Conservation (phyloP, 1,139 yeast species). For the Suhomyces kunorum region DNA sequence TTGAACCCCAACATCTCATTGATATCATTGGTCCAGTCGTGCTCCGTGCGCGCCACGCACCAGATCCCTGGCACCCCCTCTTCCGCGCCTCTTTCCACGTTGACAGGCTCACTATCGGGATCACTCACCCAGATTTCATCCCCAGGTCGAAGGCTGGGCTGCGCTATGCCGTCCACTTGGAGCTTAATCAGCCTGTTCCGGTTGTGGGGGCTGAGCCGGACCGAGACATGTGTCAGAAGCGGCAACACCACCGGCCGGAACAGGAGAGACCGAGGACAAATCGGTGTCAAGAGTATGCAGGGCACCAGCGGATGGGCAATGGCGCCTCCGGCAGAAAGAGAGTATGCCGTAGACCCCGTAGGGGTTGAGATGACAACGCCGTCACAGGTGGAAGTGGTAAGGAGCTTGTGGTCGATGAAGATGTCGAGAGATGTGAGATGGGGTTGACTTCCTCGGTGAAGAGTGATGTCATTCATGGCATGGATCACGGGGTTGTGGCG, state of each 20-base stretch:
- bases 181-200: conserved; percentile 51
- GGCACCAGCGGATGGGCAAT: conserved; percentile 89
- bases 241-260: conserved; percentile 87
- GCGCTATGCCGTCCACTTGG: conserved; percentile 80
- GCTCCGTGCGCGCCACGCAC: conserved; percentile 80
- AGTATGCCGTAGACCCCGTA: conserved; percentile 94
- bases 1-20: conserved; percentile 88
- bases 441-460: conserved; percentile 88
- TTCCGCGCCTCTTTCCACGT: conserved; percentile 5
- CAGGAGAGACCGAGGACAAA: conserved; percentile 84
- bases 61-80: conserved; percentile 60
- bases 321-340: conserved; percentile 87
- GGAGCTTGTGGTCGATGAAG: conserved; percentile 73
- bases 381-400: conserved; percentile 90
- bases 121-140: conserved; percentile 68
- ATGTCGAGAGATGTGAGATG: conserved; percentile 82
- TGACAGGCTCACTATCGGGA: conserved; percentile 31
- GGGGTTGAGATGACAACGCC: conserved; percentile 87
- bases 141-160: conserved; percentile 65
- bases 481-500: too few species aligned
- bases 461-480: conserved; percentile 89
- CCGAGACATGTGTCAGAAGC: conserved; percentile 63
- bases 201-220: conserved; percentile 58
- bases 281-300: conserved; percentile 80
- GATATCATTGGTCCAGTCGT: conserved; percentile 90